Evolutionary conservation across 1,284 basidiomycete species (phyloP).

Genomic region (Boletus sp.): DNA sequence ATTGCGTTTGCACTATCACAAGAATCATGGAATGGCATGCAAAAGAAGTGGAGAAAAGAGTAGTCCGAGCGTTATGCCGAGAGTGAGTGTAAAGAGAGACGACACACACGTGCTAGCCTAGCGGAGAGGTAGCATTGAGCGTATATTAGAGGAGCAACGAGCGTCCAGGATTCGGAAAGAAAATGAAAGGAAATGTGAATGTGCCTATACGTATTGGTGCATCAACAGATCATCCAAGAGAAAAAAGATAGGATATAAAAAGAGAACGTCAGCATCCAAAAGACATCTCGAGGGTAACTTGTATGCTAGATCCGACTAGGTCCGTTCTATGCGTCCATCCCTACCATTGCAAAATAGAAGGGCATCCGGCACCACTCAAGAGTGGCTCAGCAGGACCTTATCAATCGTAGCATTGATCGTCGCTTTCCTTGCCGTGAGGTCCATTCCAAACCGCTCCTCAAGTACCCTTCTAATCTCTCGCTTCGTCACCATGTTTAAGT

Average conservation of each 20-base stretch:
- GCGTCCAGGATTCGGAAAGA: constrained; percentile 14
- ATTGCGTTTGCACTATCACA: constrained; percentile 17
- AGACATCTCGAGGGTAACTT: constrained; percentile 15
- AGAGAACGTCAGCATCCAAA: constrained; percentile 22
- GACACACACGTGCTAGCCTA: not conserved
- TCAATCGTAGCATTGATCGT: constrained; percentile 76
- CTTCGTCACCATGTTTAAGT: constrained; percentile 90
- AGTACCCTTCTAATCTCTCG: constrained; percentile 82
- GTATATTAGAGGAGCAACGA: constrained; percentile 12
- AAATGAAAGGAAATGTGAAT: no score
- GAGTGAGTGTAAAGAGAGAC: constrained; percentile 1
- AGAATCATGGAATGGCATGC: constrained; percentile 3
- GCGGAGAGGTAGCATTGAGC: constrained; percentile 4
- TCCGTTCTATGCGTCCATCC: constrained; percentile 23
- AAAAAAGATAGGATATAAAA: constrained; percentile 1
- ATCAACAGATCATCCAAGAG: constrained; percentile 11
- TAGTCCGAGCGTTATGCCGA: constrained; percentile 23
- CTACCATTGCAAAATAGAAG: not conserved
- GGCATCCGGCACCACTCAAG: constrained; percentile 13
- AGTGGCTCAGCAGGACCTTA: constrained; percentile 49
- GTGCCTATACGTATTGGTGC: not conserved
- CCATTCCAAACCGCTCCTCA: constrained; percentile 78
- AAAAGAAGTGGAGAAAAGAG: not conserved
- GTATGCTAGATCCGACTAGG: constrained; percentile 28
- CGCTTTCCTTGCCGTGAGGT: constrained; percentile 66